Percentiles rank a stretch among this genome's conserved stretches.
Evolutionary conservation across 2,329 filamentous ascomycete genomes (phyloP).

Genomic region (Albophoma yamanashiensis): DNA sequence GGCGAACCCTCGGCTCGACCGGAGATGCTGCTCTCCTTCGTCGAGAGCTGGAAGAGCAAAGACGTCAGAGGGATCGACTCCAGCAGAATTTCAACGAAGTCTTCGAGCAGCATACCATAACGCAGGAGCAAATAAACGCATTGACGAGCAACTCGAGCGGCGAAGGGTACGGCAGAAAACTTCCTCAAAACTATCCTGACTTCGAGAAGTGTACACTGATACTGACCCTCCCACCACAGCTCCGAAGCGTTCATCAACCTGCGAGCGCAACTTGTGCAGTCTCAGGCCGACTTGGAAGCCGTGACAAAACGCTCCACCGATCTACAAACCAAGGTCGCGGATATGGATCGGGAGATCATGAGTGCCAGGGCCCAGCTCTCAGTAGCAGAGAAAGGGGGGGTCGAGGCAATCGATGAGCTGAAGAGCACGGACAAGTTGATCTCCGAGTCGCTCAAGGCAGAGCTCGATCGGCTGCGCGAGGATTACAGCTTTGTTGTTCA

Average conservation of each 20-base stretch:
- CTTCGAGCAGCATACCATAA: constrained; percentile 46
- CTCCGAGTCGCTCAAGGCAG: constrained; percentile 44
- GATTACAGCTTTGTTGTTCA: constrained; percentile 36
- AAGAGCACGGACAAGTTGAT: constrained; percentile 50
- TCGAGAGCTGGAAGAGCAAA: constrained; percentile 44
- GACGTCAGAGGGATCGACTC: constrained; percentile 37
- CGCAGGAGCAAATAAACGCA: constrained; percentile 46
- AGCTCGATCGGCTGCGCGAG: constrained; percentile 44
- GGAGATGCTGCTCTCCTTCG: constrained; percentile 44
- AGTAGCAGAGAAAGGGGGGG: constrained; percentile 41
- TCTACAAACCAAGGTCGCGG: constrained; percentile 37
- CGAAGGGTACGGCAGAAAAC: constrained; percentile 42
- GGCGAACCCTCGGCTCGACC: constrained; percentile 40
- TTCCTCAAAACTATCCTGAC: not conserved
- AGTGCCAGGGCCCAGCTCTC: constrained; percentile 41
- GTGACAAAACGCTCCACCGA: constrained; percentile 29
- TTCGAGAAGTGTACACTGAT: constrained; percentile 25
- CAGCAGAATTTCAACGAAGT: constrained; percentile 45
- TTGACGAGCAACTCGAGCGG: constrained; percentile 38
- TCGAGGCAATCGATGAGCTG: constrained; percentile 44
- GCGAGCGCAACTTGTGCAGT: constrained; percentile 34
- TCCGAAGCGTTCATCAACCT: constrained; percentile 42
- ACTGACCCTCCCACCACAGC: constrained; percentile 30
- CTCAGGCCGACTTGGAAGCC: constrained; percentile 35
- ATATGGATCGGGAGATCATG: constrained; percentile 45